Evolutionary conservation across 169 alveolate genomes (phyloP).

Genomic region (Perkinsus chesapeaki): DNA sequence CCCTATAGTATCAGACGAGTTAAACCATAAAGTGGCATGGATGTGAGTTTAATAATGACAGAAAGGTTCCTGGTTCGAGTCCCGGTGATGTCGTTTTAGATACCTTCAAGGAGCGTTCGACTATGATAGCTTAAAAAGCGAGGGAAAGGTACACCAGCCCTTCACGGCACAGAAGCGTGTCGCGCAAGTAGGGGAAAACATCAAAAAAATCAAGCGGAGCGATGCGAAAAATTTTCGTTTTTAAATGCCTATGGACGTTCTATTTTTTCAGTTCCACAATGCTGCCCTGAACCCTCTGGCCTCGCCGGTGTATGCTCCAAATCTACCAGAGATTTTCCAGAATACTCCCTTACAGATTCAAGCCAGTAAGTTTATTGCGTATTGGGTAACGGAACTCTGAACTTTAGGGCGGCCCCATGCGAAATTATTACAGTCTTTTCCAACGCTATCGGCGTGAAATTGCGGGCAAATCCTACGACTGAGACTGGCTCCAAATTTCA

Average conservation of each 20-base stretch:
- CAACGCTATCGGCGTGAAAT: no score
- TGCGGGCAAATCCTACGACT: no score
- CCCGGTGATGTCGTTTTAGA: not conserved
- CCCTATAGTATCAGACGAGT: not conserved
- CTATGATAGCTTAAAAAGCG: not conserved
- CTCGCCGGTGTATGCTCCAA: not conserved
- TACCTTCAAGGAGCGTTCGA: not conserved
- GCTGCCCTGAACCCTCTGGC: not conserved
- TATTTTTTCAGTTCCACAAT: not conserved
- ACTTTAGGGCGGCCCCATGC: not conserved
- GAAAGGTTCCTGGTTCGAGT: not conserved
- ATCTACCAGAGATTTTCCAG: not conserved
- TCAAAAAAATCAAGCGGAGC: not conserved
- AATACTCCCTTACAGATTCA: not conserved
- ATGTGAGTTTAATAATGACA: not conserved
- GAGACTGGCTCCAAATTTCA: no score
- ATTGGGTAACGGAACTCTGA: no score
- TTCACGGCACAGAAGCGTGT: not conserved
- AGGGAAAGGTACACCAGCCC: not conserved
- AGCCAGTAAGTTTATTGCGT: not conserved
- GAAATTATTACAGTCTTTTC: no score
- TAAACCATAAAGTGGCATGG: not conserved
- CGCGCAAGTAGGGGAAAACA: not conserved
- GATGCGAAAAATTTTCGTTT: not conserved
- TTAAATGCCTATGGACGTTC: not conserved